Evolutionary conservation across 169 alveolate genomes (phyloP), one percentile per base, ranked within the genome.

Genomic region (Eimeria necatrix): DNA sequence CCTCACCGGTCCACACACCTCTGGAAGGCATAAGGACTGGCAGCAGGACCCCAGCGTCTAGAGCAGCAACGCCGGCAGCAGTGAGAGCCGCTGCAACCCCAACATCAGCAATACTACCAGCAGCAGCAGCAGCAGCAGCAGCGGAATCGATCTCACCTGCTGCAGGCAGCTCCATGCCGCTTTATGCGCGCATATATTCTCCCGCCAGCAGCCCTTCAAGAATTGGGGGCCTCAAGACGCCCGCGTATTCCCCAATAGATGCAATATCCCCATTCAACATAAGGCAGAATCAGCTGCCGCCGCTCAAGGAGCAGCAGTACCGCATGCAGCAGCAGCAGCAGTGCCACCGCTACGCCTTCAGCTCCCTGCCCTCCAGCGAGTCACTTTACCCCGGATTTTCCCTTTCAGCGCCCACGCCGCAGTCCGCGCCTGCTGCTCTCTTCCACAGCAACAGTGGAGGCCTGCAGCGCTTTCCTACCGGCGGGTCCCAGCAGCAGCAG

Each of bases 241-340:
- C 90, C 20, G 90, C 95, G 41, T 91, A 91, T 22, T 91, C 95
- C 4, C 95, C 95, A 4, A 91, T 91, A 6, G 95, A 91, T 60
- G 95, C 95, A 9, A 91, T 91, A 22, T 91, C 95, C 1, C 91
- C 95, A 4, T 76, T 91, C 59, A 91, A 91, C 91, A 52, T 48
- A 71, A n/a, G 48, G 46, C 70, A 59, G 74, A 26, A 70, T 20
- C 95, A 52, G 91, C 18, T 26, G 83, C 83, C 4, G 87, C 78
- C 3, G 88, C 86, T 4, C 83, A 78, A 56, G 88, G 80, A 14
- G 48, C 53, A 78, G 94, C 94, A 48, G 86, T 86, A 49, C 41
- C 89, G 12, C 10, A 7, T 6, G 76, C 32, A 24, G 16, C 94
- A 73, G 53, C 64, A 52, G 64, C 89, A 8, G 51, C n/a, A 68